phyloP scores from a whole-genome alignment of 164 flowering plant genomes.

The Pachysandra terminalis region DNA sequence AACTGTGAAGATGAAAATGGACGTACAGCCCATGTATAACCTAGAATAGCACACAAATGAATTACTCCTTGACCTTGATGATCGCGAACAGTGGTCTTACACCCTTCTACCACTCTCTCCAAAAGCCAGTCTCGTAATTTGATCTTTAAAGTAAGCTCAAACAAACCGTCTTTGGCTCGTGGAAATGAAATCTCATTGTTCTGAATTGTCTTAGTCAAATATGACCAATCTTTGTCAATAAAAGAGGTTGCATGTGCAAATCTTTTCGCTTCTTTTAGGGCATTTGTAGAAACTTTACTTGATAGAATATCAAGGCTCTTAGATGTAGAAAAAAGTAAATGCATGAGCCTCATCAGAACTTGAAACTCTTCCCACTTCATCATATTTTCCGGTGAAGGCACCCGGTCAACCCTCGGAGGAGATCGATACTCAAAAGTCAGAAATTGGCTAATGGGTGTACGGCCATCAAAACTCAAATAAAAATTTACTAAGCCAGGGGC shows the following conservation, averaged over 20 bases:
- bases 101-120: conserved; percentile 62
- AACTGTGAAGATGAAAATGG: conserved; percentile 62
- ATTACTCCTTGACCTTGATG: conserved; percentile 79
- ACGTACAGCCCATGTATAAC: conserved; percentile 77
- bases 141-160: conserved; percentile 63
- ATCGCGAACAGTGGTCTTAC: conserved; percentile 51
- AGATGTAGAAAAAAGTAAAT: conserved; percentile 67
- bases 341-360: conserved; percentile 68
- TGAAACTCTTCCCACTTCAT: conserved; percentile 56
- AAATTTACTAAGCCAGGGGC: conserved; percentile 63
- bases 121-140: conserved; percentile 80
- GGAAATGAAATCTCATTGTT: conserved; percentile 32
- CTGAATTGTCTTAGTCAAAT: conserved; percentile 40
- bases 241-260: conserved; percentile 39
- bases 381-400: conserved; percentile 37
- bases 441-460: conserved; percentile 75
- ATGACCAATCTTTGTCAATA: conserved; percentile 48
- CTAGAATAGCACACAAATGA: conserved; percentile 86
- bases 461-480: conserved; percentile 73
- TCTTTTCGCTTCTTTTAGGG: conserved; percentile 60
- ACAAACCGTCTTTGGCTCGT: conserved; percentile 53
- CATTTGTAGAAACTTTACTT: conserved; percentile 37
- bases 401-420: conserved; percentile 18
- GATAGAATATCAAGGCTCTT: conserved; percentile 46
- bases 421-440: conserved; percentile 73